These are phyloP conservation scores for Podospora anserina DNA, from an alignment of 495 filamentous ascomycete species.

Conservation along the genomic window DNA sequence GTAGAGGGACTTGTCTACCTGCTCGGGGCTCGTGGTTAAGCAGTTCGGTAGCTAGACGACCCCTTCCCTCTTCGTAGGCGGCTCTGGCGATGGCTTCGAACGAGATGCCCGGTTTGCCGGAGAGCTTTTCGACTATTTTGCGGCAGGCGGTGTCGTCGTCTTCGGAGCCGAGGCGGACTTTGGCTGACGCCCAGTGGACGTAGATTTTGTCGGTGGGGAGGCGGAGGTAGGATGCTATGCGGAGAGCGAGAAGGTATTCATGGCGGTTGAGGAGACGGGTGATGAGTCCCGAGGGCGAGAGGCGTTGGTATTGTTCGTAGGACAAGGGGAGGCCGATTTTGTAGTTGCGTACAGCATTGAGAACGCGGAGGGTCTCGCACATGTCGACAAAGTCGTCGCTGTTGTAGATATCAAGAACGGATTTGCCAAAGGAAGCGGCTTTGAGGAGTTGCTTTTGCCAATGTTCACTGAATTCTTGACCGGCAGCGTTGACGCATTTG, in stretches of 20 bases:
- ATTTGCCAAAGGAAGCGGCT: slow-evolving; percentile 95
- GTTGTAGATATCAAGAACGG: slow-evolving; percentile 91
- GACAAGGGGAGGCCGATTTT: slow-evolving; percentile 88
- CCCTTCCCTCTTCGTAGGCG: slow-evolving; percentile 92
- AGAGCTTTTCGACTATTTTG: slow-evolving; percentile 79
- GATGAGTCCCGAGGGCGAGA: slow-evolving; percentile 84
- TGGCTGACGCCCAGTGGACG: slow-evolving; percentile 93
- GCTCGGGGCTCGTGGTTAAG: slow-evolving; percentile 91
- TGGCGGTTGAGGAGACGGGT: slow-evolving; percentile 80
- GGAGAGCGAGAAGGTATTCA: slow-evolving; percentile 87
- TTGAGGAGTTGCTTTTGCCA: slow-evolving; percentile 96
- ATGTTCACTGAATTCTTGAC: slow-evolving; percentile 80
- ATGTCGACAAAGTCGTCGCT: slow-evolving; percentile 98
- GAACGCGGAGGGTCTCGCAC: slow-evolving; percentile 88
- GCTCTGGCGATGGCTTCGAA: slow-evolving; percentile 91
- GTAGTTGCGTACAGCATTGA: slow-evolving; percentile 88
- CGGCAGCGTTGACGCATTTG: slow-evolving; percentile 84
- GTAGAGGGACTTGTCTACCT: slow-evolving; percentile 90
- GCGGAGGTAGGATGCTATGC: slow-evolving; percentile 82
- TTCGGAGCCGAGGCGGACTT: slow-evolving; percentile 78
- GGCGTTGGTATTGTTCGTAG: slow-evolving; percentile 81
- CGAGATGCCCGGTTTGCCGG: slow-evolving; percentile 84
- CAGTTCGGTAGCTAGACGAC: slow-evolving; percentile 79
- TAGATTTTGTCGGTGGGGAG: slow-evolving; percentile 88
- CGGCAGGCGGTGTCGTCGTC: slow-evolving; percentile 87